Evolutionary conservation across 2,329 filamentous ascomycete genomes (phyloP).

Genomic region (Fusarium sp.): DNA sequence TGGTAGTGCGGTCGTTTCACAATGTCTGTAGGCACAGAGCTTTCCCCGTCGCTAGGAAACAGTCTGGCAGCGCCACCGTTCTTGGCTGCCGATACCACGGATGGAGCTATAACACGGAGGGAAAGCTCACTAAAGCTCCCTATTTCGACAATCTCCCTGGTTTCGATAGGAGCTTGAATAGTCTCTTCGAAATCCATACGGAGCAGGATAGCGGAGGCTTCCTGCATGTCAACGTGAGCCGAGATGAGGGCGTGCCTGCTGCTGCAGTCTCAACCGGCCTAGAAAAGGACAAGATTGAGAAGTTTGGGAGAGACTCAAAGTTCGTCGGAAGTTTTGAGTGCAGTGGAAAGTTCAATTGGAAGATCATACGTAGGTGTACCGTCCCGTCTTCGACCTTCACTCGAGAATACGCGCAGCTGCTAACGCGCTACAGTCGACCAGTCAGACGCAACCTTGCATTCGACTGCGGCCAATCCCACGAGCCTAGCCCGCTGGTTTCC

Average conservation of each 20-base stretch:
- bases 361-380: not conserved
- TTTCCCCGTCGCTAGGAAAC: not conserved
- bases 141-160: not conserved
- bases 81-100: constrained; percentile 3
- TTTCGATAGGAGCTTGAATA: not conserved
- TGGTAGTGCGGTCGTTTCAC: not conserved
- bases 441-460: no score
- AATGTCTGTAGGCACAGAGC: constrained; percentile 4
- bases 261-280: accelerated
- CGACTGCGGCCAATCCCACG: no score
- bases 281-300: no score
- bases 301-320: no score
- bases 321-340: not conserved
- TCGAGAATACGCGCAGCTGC: not conserved
- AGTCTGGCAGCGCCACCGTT: not conserved
- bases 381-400: accelerated
- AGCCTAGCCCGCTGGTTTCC: no score
- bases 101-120: not conserved
- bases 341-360: not conserved
- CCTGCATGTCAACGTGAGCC: not conserved
- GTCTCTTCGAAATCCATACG: not conserved
- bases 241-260: not conserved
- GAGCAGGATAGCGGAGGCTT: not conserved
- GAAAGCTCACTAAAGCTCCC: not conserved
- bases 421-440: not conserved